Evolutionary conservation across 1,284 basidiomycete species (phyloP).

Genomic region (Ganoderma sinense): DNA sequence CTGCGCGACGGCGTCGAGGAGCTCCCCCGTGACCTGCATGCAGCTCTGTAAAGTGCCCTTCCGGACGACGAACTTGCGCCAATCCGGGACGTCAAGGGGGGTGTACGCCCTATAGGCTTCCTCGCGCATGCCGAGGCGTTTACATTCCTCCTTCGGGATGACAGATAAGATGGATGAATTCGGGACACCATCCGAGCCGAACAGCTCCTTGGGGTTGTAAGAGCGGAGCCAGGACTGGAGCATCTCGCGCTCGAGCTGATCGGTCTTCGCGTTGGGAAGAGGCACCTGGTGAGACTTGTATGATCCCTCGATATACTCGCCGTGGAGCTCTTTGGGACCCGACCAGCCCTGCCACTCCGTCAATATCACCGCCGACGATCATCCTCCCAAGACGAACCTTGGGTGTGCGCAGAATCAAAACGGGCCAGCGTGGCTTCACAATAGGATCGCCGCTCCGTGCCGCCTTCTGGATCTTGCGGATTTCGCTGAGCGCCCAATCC

Average conservation of each 20-base stretch:
- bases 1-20: conserved; percentile 65
- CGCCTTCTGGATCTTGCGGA: conserved; percentile 79
- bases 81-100: conserved; percentile 71
- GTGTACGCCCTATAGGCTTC: conserved; percentile 72
- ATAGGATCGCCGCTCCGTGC: conserved; percentile 81
- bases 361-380: not conserved
- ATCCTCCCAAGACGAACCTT: conserved; percentile 51
- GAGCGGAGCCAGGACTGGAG: conserved; percentile 77
- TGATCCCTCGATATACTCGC: conserved; percentile 80
- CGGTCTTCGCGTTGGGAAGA: conserved; percentile 72
- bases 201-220: conserved; percentile 71
- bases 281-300: conserved; percentile 85
- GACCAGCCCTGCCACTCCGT: conserved; percentile 57
- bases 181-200: conserved; percentile 59
- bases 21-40: conserved; percentile 78
- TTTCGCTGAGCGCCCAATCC: conserved; percentile 84
- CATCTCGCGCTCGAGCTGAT: conserved; percentile 65
- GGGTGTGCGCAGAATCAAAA: conserved; percentile 84
- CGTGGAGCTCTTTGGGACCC: conserved; percentile 70
- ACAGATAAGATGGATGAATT: conserved; percentile 60
- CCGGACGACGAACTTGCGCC: conserved; percentile 61
- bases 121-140: conserved; percentile 71
- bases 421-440: conserved; percentile 87
- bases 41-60: conserved; percentile 71
- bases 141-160: conserved; percentile 59